Evolutionary conservation across 2,329 filamentous ascomycete species (phyloP).

Genomic region (Aureobasidium zeae): DNA sequence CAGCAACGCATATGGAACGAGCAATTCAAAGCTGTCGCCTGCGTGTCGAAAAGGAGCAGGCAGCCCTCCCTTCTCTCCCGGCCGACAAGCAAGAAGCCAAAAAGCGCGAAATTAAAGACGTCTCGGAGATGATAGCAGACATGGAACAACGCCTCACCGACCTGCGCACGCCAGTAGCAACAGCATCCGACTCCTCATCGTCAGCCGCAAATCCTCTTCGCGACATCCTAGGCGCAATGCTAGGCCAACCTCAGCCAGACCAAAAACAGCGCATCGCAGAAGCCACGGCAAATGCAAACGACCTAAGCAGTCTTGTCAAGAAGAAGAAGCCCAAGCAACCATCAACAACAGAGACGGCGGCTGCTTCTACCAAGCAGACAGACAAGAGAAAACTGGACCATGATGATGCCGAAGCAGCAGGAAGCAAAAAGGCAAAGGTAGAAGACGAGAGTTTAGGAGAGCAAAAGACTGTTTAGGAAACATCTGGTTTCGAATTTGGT

Average conservation of each 20-base stretch:
- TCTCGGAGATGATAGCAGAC: constrained; percentile 68
- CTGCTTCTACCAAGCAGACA: constrained; percentile 18
- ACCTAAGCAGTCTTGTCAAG: constrained; percentile 64
- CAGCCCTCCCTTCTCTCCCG: constrained; percentile 47
- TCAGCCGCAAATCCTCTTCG: constrained; percentile 39
- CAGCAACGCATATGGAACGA: constrained; percentile 59
- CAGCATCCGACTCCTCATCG: constrained; percentile 38
- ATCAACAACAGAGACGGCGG: neutral
- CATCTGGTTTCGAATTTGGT: too few species aligned
- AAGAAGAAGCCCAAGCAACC: constrained; percentile 47
- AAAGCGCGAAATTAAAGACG: constrained; percentile 56
- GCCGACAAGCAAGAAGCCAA: constrained; percentile 56
- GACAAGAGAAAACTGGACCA: constrained; percentile 13
- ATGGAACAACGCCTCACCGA: constrained; percentile 69
- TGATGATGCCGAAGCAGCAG: neutral
- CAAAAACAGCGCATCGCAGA: constrained; percentile 59
- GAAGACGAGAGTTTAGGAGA: too few species aligned
- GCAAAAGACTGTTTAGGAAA: too few species aligned
- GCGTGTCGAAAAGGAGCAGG: constrained; percentile 61
- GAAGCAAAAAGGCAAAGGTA: constrained; percentile 1
- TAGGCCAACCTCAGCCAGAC: constrained; percentile 53
- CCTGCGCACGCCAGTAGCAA: constrained; percentile 46
- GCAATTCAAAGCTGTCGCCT: constrained; percentile 64
- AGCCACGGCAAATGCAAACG: constrained; percentile 63
- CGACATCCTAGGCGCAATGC: constrained; percentile 54